phyloP scores from a whole-genome alignment of 805 yeast genomes.

The Nadsonia fulvescens region DNA sequence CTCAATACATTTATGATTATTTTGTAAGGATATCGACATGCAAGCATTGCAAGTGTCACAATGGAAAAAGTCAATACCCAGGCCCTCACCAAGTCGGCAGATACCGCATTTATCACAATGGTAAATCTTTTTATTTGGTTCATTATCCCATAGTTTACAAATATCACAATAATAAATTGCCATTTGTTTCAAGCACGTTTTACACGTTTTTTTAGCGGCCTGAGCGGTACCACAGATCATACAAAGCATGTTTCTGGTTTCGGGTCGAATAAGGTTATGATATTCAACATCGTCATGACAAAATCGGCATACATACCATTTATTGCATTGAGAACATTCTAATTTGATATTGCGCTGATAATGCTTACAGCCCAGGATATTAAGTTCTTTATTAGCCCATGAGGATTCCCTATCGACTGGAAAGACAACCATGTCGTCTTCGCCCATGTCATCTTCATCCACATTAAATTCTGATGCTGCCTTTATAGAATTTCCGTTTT shows the following conservation, averaged over 20 bases:
- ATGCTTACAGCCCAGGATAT: slow-evolving; percentile 59
- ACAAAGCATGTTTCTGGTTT: slow-evolving; percentile 56
- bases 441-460: too few relatives aligned
- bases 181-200: slow-evolving; percentile 44
- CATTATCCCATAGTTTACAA: slow-evolving; percentile 75
- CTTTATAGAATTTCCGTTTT: too few relatives aligned
- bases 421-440: too few relatives aligned
- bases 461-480: too few relatives aligned
- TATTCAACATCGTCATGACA: slow-evolving; percentile 48
- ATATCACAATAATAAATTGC: slow-evolving; percentile 61
- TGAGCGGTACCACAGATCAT: slow-evolving; percentile 68
- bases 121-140: slow-evolving; percentile 56
- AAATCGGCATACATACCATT: slow-evolving; percentile 68
- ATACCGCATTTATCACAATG: slow-evolving; percentile 90
- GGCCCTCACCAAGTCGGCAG: slow-evolving; percentile 75
- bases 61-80: slow-evolving; percentile 80
- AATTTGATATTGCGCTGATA: slow-evolving; percentile 70
- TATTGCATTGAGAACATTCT: slow-evolving; percentile 57
- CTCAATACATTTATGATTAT: slow-evolving; percentile 69
- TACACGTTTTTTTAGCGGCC: slow-evolving; percentile 50
- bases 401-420: too few relatives aligned
- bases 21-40: slow-evolving; percentile 57
- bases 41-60: slow-evolving; percentile 84
- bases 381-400: slow-evolving; percentile 16
- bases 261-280: slow-evolving; percentile 41